Evolutionary conservation across 768 basidiomycete species (phyloP), one percentile per base, ranked within the genome.

Genomic region (Hygrophoropsis aurantiaca): DNA sequence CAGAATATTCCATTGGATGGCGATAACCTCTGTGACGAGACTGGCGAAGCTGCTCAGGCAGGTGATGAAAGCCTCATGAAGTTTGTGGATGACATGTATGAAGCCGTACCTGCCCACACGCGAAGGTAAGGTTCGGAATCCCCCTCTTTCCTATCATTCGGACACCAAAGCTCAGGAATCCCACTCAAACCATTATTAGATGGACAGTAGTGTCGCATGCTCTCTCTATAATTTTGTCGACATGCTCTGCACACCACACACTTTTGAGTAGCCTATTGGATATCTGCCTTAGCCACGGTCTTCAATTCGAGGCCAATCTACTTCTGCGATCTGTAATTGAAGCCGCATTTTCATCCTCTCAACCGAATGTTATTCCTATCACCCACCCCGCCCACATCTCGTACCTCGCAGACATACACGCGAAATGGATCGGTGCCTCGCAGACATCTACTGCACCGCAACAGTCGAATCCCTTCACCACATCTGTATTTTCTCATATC

Each of bases 191-290:
- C n/a, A n/a, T n/a, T n/a, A n/a, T n/a, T 34, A 84, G 81, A 39
- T 74, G 67, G 56, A 67, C 77, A 16, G 53, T 84, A 16, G 56
- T 78, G 4, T 72, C 80, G 0, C 80, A 85, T 56, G 77, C 81
- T 8, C 58, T 83, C 6, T 69, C 67, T 19, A 58, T 81, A 23
- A 67, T 80, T 11, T 58, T 83, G 33, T 62, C 64, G 19, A 61
- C 64, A 3, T 80, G 75, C 47, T 66, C 73, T 4, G 71, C 65
- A 40, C 69, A 80, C 50, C 73, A 74, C 24, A 77, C 78, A 5
- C 69, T 85, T 11, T 57, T 80, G 23, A 69, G 62, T 13, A 58
- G 68, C 26, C 69, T 85, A 1, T 69, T 84, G 1, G 75, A 81
- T n/a, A 59, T 78, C n/a, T 70, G 74, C 30, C 58, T 81, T 10